These are phyloP conservation scores for Nicotiana rustica DNA, from an alignment of 305 asterid species.

Conservation along the genomic window DNA sequence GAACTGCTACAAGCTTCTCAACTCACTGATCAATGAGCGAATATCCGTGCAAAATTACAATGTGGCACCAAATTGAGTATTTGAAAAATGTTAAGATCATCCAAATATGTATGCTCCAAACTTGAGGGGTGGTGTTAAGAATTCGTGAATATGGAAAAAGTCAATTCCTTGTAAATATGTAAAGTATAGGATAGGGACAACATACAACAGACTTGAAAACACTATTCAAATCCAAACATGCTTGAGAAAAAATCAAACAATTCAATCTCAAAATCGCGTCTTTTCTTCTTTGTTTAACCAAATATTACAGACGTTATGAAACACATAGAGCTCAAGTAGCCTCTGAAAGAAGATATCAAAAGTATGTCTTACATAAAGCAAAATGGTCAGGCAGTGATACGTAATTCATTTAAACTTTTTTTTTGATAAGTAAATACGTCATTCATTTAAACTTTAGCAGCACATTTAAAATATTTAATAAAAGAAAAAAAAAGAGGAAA, in stretches of 20 bases:
- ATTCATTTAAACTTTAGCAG: slow-evolving; percentile 4
- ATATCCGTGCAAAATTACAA: background rate
- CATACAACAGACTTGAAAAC: background rate
- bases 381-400: slow-evolving; percentile 1
- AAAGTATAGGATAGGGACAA: background rate
- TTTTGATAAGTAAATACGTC: background rate
- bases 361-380: slow-evolving; percentile 11
- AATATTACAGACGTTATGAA: background rate
- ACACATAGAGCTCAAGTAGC: background rate
- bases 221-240: background rate
- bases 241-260: slow-evolving; percentile 18
- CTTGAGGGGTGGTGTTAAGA: background rate
- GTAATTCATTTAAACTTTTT: background rate
- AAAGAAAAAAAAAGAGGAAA: background rate
- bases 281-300: background rate
- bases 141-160: background rate
- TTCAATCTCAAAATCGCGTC: slow-evolving; percentile 12
- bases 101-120: background rate
- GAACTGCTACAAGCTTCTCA: background rate
- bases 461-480: slow-evolving; percentile 6
- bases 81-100: background rate
- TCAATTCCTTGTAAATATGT: background rate
- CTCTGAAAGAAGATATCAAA: slow-evolving; percentile 18
- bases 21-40: background rate
- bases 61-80: slow-evolving; percentile 19